Evolutionary conservation across 345 rosid species (phyloP).

Genomic region (Euphorbia tirucalli): DNA sequence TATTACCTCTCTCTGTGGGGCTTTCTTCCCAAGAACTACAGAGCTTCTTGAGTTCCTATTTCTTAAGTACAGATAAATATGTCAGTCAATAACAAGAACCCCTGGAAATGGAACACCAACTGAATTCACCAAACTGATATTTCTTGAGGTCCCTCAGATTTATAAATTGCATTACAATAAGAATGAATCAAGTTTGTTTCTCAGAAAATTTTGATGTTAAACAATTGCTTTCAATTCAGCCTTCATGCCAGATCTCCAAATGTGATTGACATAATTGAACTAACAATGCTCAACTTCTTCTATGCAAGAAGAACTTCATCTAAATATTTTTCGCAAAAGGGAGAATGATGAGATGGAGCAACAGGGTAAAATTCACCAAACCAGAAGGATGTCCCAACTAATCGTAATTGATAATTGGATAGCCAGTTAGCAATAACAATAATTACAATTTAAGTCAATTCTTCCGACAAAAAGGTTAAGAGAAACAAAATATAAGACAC

Average conservation of each 20-base stretch:
- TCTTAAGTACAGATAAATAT: not conserved
- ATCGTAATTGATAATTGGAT: not conserved
- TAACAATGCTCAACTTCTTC: not conserved
- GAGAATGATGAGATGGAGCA: not conserved
- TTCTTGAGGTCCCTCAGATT: not conserved
- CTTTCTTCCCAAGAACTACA: not conserved
- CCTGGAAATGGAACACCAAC: not conserved
- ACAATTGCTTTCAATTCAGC: not conserved
- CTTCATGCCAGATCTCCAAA: not conserved
- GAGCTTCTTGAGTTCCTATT: not conserved
- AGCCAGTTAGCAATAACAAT: no score
- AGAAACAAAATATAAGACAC: not conserved
- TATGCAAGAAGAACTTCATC: not conserved
- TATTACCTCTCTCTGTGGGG: not conserved
- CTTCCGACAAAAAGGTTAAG: not conserved
- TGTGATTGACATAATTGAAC: not conserved
- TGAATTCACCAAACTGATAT: not conserved
- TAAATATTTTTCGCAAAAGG: no score
- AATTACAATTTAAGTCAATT: not conserved
- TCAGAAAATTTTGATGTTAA: not conserved
- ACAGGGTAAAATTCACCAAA: not conserved
- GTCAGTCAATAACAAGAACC: not conserved
- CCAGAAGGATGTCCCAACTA: not conserved
- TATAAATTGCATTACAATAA: not conserved
- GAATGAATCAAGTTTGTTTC: not conserved